Evolutionary conservation across 208 protist genomes (phyloP), one percentile per base, ranked within the genome.

Genomic region (Phytomonas sp.): DNA sequence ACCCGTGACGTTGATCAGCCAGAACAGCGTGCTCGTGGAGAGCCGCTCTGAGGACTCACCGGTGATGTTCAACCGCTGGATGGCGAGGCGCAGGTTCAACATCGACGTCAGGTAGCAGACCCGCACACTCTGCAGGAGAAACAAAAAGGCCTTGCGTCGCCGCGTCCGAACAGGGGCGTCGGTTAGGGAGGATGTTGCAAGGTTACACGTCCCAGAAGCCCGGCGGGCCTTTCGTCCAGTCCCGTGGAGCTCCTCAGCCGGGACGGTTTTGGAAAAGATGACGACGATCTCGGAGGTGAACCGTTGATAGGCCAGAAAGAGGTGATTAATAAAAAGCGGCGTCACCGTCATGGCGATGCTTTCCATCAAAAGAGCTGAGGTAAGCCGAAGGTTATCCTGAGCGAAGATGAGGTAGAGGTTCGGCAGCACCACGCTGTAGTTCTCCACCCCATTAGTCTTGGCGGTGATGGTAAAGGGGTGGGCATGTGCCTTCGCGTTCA

Each of bases 51-150:
- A 66, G 5, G 76, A 75, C 34, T 93, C 81, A 0, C 80, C 81
- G n/a, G 74, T 83, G 4, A 81, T 87, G 66, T 83, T 87, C 2
- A 93, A 40, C 15, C 59, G 72, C 46, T 73, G 65, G 17, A 91
- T 62, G 5, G 91, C 89, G 59, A 94, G 84, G 67, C 85, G 84
- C 26, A 96, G 76, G 67, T 91, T 94, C 0, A 85, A 88, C 78
- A 94, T 83, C 59, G 82, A 85, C 1, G 91, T 94, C 20, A 96
- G 71, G 71, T 91, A 91, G 34, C 86, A 89, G 11, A 91, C 68
- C 11, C 83, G 80, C 53, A 91, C 72, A 17, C 91, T 87, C 15
- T 82, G 71, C 34, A 93, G 53, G 1, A 96, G 67, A 65, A 93
- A 87, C 31, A 92, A 66, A 76, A 95, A 86, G 51, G 74, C 84